Conservation (phyloP, 352 stramenopile genomes). For the Globisporangium cederbergense region DNA sequence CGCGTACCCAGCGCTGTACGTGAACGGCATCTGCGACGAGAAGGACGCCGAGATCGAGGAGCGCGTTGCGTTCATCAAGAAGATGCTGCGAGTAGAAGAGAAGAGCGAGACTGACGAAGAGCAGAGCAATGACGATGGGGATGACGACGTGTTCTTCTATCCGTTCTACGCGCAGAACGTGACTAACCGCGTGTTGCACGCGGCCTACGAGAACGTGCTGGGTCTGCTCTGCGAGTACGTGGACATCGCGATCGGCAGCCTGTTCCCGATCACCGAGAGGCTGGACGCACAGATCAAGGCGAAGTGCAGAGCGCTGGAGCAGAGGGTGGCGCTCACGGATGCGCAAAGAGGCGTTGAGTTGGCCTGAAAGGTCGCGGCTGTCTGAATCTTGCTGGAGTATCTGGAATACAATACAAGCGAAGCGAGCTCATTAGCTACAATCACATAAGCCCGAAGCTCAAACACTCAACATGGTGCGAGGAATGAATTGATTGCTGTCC, state of each 20-base stretch:
- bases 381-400: not conserved
- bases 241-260: conserved; percentile 39
- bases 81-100: conserved; percentile 4
- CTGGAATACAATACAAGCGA: not conserved
- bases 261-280: conserved; percentile 27
- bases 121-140: conserved; percentile 5
- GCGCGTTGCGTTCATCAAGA: conserved; percentile 35
- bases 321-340: not conserved
- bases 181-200: conserved; percentile 32
- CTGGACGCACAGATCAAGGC: conserved; percentile 34
- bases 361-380: not conserved
- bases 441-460: not conserved
- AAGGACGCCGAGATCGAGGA: conserved; percentile 47
- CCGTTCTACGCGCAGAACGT: conserved; percentile 25
- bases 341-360: not conserved
- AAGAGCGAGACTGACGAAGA: not conserved
- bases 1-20: conserved; percentile 50
- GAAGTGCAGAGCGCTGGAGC: conserved; percentile 17
- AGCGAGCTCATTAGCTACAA: not conserved
- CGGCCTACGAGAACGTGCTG: conserved; percentile 58
- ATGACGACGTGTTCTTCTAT: conserved; percentile 52
- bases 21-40: conserved; percentile 50
- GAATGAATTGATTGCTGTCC: not conserved
- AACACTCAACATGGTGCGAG: not conserved
- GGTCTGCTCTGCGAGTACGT: conserved; percentile 65